phyloP scores from a whole-genome alignment of 2,329 filamentous ascomycete genomes.

The Trichophaea hybrida region DNA sequence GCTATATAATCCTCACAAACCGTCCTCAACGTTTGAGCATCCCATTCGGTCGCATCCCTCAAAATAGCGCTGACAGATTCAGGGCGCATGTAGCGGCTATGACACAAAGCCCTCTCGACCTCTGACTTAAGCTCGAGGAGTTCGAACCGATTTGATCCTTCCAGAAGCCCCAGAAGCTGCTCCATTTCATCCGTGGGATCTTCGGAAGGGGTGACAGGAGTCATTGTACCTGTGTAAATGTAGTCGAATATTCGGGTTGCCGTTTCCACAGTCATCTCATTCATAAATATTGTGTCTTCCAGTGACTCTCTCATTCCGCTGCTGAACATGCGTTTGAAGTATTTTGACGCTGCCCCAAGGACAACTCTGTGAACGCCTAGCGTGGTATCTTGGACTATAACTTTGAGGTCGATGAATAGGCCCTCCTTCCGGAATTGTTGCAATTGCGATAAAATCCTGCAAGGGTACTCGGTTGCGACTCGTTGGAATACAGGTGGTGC shows the following conservation, averaged over 20 bases:
- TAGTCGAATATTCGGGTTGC: constrained; percentile 10
- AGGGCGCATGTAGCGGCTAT: too few relatives aligned
- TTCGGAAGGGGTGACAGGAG: not conserved
- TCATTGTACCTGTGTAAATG: constrained; percentile 13
- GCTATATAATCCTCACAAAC: too few relatives aligned
- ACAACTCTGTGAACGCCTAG: constrained; percentile 12
- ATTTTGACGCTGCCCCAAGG: constrained; percentile 12
- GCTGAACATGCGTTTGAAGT: constrained; percentile 7
- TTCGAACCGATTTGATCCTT: not conserved
- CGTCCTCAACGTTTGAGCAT: too few relatives aligned
- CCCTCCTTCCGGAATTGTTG: constrained; percentile 2
- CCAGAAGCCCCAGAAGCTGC: constrained; percentile 12
- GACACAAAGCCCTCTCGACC: too few relatives aligned
- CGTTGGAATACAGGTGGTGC: constrained; percentile 1
- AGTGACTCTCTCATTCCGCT: not conserved
- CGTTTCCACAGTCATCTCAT: constrained; percentile 3
- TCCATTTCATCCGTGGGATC: constrained; percentile 7
- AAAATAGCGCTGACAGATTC: too few relatives aligned
- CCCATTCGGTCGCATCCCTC: too few relatives aligned
- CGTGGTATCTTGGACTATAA: not conserved
- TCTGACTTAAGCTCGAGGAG: too few relatives aligned
- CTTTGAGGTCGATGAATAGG: constrained; percentile 3
- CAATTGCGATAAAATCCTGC: not conserved
- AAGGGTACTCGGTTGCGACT: not conserved
- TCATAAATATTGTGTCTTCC: not conserved